Percentiles rank a stretch among this genome's conserved stretches.
These are phyloP conservation scores for Plasmodium yoelii DNA, from an alignment of 169 alveolate species.

Conservation along the genomic window DNA sequence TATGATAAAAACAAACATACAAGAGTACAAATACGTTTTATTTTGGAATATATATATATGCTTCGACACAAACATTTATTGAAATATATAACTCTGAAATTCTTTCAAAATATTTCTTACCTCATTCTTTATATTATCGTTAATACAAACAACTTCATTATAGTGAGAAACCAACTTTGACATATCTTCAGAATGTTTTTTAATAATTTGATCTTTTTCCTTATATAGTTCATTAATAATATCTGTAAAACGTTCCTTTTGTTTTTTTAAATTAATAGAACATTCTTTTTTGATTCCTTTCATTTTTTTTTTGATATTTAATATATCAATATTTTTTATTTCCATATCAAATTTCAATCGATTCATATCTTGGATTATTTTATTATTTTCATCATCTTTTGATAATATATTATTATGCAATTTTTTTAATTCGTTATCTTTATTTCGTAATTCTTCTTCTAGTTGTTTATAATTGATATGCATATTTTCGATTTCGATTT, in stretches of 20 bases:
- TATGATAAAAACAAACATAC: no score
- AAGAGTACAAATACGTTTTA: no score
- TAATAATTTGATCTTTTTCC: constrained; percentile 61
- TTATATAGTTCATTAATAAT: constrained; percentile 52
- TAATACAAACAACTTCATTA: constrained; percentile 25
- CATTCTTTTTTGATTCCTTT: constrained; percentile 50
- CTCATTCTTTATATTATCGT: constrained; percentile 53
- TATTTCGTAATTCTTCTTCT: constrained; percentile 70
- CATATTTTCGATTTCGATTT: constrained; percentile 73
- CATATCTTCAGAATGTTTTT: constrained; percentile 47
- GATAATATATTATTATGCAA: constrained; percentile 37
- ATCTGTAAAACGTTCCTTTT: constrained; percentile 29
- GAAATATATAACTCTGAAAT: no score
- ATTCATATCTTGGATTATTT: constrained; percentile 51
- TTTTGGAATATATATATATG: no score
- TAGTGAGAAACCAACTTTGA: constrained; percentile 16
- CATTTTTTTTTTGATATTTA: constrained; percentile 39
- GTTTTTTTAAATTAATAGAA: constrained; percentile 55
- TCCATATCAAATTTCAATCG: constrained; percentile 62
- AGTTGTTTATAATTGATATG: constrained; percentile 73
- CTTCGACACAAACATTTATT: no score
- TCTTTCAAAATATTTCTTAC: not conserved
- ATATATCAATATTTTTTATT: constrained; percentile 41
- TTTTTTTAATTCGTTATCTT: constrained; percentile 66
- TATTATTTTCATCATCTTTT: constrained; percentile 63